Percentiles rank a stretch among this genome's conserved stretches.
phyloP scores from a whole-genome alignment of 495 filamentous ascomycete species.

The Tuber borchii region DNA sequence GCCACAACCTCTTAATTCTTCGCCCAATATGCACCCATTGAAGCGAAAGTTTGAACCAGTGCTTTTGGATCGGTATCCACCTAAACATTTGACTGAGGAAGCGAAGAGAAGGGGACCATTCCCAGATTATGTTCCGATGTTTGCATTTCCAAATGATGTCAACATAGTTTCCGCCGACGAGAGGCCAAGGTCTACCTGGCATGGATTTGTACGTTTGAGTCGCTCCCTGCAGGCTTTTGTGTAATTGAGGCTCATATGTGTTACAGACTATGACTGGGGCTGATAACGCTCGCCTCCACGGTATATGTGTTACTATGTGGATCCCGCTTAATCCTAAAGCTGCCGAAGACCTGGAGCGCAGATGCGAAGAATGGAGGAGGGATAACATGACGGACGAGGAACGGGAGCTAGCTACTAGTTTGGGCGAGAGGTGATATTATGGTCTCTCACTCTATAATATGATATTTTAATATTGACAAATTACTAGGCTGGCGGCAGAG shows the following conservation, averaged over 20 bases:
- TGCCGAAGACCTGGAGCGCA: slow-evolving; percentile 79
- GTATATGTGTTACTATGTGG: slow-evolving; percentile 88
- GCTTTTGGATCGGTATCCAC: slow-evolving; percentile 85
- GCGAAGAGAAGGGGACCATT: slow-evolving; percentile 74
- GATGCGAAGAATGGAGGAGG: slow-evolving; percentile 89
- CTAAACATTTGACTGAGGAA: slow-evolving; percentile 72
- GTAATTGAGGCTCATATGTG: slow-evolving; percentile 16
- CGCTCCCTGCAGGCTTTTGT: slow-evolving; percentile 9
- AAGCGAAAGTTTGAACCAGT: slow-evolving; percentile 92
- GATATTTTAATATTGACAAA: slow-evolving; percentile 16
- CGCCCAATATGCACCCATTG: slow-evolving; percentile 91
- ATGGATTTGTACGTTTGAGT: slow-evolving; percentile 61
- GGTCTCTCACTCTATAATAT: not conserved
- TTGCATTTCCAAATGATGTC: slow-evolving; percentile 96
- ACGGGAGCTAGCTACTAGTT: slow-evolving; percentile 82
- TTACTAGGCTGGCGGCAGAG: slow-evolving; percentile 62
- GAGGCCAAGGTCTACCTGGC: slow-evolving; percentile 88
- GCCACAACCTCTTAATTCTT: slow-evolving; percentile 79
- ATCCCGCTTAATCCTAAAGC: slow-evolving; percentile 73
- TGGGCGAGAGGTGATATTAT: slow-evolving; percentile 61
- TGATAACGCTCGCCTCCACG: slow-evolving; percentile 85
- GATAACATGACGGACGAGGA: slow-evolving; percentile 96
- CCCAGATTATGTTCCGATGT: slow-evolving; percentile 98
- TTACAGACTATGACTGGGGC: slow-evolving; percentile 75
- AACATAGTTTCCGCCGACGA: slow-evolving; percentile 94